phyloP scores from a whole-genome alignment of 306 rosid genomes.

The Mucuna pruriens region DNA sequence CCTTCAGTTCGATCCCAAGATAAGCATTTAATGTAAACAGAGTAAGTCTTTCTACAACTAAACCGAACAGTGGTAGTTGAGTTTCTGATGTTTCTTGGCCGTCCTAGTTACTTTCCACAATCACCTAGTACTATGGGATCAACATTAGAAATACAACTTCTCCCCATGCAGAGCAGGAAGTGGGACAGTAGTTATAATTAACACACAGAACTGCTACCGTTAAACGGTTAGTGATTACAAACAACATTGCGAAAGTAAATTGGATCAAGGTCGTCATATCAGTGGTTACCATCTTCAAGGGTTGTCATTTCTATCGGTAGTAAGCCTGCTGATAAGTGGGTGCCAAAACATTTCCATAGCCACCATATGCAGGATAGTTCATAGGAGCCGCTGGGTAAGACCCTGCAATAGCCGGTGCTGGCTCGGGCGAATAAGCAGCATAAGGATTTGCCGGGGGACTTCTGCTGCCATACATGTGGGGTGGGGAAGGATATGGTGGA shows the following conservation, averaged over 20 bases:
- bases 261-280: constrained; percentile 84
- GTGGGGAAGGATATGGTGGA: constrained; percentile 95
- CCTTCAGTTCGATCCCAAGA: constrained; percentile 44
- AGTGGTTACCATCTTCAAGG: constrained; percentile 95
- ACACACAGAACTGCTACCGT: constrained; percentile 97
- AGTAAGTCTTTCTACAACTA: constrained; percentile 71
- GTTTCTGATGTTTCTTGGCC: constrained; percentile 66
- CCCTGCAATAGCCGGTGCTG: constrained; percentile 72
- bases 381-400: constrained; percentile 81
- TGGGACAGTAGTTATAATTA: constrained; percentile 74
- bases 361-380: constrained; percentile 88
- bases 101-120: constrained; percentile 95
- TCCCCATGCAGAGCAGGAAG: constrained; percentile 76
- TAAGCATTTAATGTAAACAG: constrained; percentile 45
- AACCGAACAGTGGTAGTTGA: constrained; percentile 64
- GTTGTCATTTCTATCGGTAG: constrained; percentile 94
- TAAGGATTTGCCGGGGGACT: constrained; percentile 85
- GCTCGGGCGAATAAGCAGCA: constrained; percentile 87
- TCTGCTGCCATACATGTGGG: constrained; percentile 94
- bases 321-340: constrained; percentile 99
- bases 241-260: constrained; percentile 82
- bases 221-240: constrained; percentile 98
- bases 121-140: constrained; percentile 94
- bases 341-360: constrained; percentile 88
- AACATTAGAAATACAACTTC: constrained; percentile 93